Evolutionary conservation across 2,329 filamentous ascomycete species (phyloP).

Genomic region (Ophiostoma sp.): DNA sequence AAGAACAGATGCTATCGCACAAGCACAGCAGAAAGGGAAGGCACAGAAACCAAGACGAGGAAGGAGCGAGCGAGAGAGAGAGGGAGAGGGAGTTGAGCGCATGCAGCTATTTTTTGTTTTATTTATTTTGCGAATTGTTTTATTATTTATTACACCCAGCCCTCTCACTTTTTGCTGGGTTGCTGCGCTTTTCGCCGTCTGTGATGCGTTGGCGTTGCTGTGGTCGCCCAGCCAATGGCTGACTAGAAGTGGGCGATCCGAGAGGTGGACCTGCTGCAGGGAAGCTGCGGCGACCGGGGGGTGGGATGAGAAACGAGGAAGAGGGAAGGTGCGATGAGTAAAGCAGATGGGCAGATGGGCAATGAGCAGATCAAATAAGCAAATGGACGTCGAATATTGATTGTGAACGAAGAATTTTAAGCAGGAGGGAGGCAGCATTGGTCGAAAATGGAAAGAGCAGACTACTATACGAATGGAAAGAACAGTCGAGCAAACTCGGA

Average conservation of each 20-base stretch:
- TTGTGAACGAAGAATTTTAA: not conserved
- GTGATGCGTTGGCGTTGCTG: slow-evolving; percentile 31
- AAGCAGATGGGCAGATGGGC: not conserved
- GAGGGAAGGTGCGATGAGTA: slow-evolving; percentile 9
- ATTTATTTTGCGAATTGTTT: slow-evolving; percentile 12
- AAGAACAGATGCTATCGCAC: slow-evolving; percentile 1
- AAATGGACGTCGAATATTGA: not conserved
- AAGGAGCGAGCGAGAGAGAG: not conserved
- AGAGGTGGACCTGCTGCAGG: slow-evolving; percentile 27
- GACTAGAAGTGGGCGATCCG: slow-evolving; percentile 25
- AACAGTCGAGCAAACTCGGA: not conserved
- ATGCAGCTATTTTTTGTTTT: slow-evolving; percentile 13
- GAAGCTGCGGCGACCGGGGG: slow-evolving; percentile 25
- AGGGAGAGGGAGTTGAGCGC: not conserved
- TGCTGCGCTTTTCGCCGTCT: slow-evolving; percentile 24
- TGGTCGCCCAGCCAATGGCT: slow-evolving; percentile 28
- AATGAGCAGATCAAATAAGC: not conserved
- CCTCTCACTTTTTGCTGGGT: slow-evolving; percentile 19
- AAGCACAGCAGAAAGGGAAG: slow-evolving; percentile 12
- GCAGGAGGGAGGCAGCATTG: slow-evolving; percentile 6
- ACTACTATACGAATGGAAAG: not conserved
- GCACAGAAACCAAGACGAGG: slow-evolving; percentile 9
- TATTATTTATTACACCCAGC: slow-evolving; percentile 13
- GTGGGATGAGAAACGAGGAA: slow-evolving; percentile 17
- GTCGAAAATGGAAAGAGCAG: not conserved